Conservation (phyloP, 192 early-diverging fungal genomes). For the Coemansia sp. region DNA sequence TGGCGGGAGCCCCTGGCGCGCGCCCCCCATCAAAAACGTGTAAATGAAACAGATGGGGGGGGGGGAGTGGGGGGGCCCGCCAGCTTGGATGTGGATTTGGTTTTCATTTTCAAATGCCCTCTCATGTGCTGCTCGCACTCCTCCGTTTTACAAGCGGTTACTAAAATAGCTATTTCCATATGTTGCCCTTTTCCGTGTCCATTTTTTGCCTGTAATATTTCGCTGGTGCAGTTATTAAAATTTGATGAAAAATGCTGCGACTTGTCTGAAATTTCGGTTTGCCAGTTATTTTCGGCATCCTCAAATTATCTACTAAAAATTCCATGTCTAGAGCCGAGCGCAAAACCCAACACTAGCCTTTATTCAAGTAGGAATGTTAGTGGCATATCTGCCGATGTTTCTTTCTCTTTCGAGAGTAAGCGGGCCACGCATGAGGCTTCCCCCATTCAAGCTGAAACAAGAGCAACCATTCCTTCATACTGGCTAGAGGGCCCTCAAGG, state of each 20-base stretch:
- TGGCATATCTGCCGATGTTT: neutral
- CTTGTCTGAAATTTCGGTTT: too few species aligned
- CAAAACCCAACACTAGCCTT: too few species aligned
- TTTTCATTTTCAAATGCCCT: neutral
- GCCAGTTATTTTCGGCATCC: too few species aligned
- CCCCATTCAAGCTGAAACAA: neutral
- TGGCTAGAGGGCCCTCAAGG: neutral
- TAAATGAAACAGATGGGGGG: neutral
- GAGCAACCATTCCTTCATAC: neutral
- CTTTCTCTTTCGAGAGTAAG: neutral
- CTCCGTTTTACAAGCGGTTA: neutral
- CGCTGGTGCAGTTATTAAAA: neutral
- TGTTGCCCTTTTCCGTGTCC: neutral
- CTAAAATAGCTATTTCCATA: neutral
- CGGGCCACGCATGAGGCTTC: neutral
- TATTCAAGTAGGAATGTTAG: neutral
- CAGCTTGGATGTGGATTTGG: neutral
- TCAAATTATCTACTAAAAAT: too few species aligned
- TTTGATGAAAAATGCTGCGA: too few species aligned
- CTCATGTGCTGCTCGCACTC: neutral
- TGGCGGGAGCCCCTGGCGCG: neutral
- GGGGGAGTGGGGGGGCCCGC: neutral
- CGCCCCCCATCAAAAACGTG: constrained; percentile 3
- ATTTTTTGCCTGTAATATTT: neutral
- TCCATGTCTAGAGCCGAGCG: too few species aligned